Evolutionary conservation across 345 rosid species (phyloP).

Genomic region (Turritis glabra): DNA sequence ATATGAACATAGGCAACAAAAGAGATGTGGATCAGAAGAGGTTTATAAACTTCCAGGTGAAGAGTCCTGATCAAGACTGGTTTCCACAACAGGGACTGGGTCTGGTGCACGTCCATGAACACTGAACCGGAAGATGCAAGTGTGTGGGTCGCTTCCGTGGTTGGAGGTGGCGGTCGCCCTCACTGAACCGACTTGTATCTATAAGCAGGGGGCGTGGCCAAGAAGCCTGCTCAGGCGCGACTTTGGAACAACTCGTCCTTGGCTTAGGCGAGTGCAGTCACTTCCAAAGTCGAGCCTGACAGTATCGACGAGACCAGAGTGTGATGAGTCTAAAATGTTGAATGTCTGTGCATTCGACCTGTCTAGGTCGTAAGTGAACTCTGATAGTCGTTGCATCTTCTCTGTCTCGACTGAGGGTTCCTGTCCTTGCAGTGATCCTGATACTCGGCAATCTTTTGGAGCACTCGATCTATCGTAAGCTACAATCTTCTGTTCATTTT

Average conservation of each 20-base stretch:
- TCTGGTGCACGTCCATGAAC: slow-evolving; percentile 81
- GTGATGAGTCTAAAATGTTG: slow-evolving; percentile 45
- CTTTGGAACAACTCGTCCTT: no score
- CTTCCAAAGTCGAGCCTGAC: slow-evolving; percentile 81
- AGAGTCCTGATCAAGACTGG: slow-evolving; percentile 43
- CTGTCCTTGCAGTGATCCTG: slow-evolving; percentile 75
- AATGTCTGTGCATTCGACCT: slow-evolving; percentile 91
- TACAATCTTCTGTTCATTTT: slow-evolving; percentile 66
- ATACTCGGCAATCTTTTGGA: slow-evolving; percentile 80
- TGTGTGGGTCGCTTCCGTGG: slow-evolving; percentile 77
- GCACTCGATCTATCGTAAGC: slow-evolving; percentile 94
- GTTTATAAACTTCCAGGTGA: slow-evolving; percentile 18
- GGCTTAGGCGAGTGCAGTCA: no score
- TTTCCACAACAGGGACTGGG: slow-evolving; percentile 48
- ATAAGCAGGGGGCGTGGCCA: no score
- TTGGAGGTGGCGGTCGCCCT: no score
- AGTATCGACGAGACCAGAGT: slow-evolving; percentile 57
- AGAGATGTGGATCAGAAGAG: slow-evolving; percentile 18
- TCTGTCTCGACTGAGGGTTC: slow-evolving; percentile 40
- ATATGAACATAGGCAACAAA: slow-evolving; percentile 19
- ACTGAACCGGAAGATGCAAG: slow-evolving; percentile 89
- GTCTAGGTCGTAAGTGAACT: slow-evolving; percentile 82
- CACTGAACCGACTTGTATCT: no score
- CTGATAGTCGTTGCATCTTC: slow-evolving; percentile 59
- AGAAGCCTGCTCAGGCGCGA: no score